phyloP scores from a whole-genome alignment of 441 rosid genomes.

The Pelargonium citronellum region DNA sequence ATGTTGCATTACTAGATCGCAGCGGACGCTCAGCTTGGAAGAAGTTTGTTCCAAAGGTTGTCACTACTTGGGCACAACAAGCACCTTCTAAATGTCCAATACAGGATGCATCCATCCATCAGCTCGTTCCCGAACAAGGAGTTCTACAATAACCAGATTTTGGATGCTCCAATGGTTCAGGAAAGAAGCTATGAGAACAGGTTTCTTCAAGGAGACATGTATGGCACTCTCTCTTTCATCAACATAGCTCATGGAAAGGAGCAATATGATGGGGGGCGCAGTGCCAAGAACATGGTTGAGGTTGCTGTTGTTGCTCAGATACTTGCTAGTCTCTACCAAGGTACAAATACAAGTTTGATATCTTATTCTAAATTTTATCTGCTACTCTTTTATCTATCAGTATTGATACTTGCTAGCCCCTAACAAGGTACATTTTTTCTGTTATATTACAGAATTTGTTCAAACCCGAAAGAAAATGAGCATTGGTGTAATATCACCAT shows the following conservation, averaged over 20 bases:
- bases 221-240: slow-evolving; percentile 9
- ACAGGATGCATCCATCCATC: slow-evolving; percentile 18
- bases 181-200: background rate
- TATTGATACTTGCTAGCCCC: background rate
- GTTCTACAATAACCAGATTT: slow-evolving; percentile 3
- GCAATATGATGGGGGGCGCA: background rate
- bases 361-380: background rate
- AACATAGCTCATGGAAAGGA: slow-evolving; percentile 9
- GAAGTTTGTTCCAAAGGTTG: slow-evolving; percentile 14
- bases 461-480: slow-evolving; percentile 19
- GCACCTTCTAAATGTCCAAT: slow-evolving; percentile 15
- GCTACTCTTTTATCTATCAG: background rate
- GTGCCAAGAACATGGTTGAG: slow-evolving; percentile 5
- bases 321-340: background rate
- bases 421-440: background rate
- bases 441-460: slow-evolving; percentile 21
- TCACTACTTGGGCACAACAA: background rate
- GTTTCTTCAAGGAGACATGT: slow-evolving; percentile 5
- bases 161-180: background rate
- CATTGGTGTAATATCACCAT: slow-evolving; percentile 37
- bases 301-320: slow-evolving; percentile 11
- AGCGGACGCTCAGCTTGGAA: slow-evolving; percentile 14
- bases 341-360: background rate
- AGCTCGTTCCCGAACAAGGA: background rate
- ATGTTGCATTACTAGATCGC: slow-evolving; percentile 5